A percentile compares a stretch with the other conserved stretches of the same genome.
Conservation (phyloP, 2,329 filamentous ascomycete species). For the Aspergillus tubingensis region DNA sequence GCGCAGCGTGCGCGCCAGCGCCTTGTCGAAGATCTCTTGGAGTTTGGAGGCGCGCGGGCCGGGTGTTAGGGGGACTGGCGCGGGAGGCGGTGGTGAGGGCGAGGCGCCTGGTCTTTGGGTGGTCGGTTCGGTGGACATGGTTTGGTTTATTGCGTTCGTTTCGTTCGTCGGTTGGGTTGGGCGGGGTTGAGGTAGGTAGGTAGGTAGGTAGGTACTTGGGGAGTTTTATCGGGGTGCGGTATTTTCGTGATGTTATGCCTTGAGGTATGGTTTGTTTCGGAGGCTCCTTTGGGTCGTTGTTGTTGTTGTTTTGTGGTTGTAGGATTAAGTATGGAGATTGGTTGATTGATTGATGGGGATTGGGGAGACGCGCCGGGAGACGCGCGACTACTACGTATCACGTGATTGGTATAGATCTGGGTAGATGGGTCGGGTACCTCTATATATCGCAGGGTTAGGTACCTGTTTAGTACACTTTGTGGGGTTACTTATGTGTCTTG, state of each 20-base stretch:
- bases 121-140: conserved; percentile 25
- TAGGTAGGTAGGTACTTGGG: not conserved
- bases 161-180: not conserved
- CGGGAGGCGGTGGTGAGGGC: conserved; percentile 55
- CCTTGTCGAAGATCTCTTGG: conserved; percentile 61
- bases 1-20: conserved; percentile 60
- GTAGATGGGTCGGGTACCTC: not conserved
- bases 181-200: not conserved
- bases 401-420: conserved; percentile 19
- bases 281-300: not conserved
- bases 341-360: not conserved
- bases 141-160: not conserved
- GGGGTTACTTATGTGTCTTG: no score
- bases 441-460: no score
- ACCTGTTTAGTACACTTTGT: no score
- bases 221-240: not conserved
- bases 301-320: not conserved
- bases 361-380: conserved; percentile 14
- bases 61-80: conserved; percentile 56
- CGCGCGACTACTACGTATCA: conserved; percentile 19
- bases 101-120: conserved; percentile 32
- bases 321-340: not conserved
- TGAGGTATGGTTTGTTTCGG: not conserved
- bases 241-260: not conserved
- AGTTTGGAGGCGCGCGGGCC: conserved; percentile 63